Conservation (phyloP, 1,139 yeast genomes). For the Nakaseomyces nivariensis region DNA sequence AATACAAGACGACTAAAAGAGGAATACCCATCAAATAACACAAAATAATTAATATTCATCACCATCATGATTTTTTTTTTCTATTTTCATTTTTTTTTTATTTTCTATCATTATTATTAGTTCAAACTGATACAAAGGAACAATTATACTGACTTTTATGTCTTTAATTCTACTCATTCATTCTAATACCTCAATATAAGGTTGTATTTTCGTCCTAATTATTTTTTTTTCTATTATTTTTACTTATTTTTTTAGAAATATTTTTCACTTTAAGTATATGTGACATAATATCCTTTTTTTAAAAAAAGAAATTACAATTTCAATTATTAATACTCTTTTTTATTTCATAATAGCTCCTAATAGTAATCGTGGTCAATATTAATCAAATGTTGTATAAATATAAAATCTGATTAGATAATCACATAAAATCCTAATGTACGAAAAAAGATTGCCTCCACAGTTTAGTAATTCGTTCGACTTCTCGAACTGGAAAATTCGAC, state of each 20-base stretch:
- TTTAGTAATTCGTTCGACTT: no score
- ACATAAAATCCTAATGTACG: not conserved
- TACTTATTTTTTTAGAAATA: no score
- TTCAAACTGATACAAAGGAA: not conserved
- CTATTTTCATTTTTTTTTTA: not conserved
- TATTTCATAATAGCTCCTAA: no score
- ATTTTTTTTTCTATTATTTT: no score
- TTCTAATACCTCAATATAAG: not conserved
- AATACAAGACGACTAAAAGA: not conserved
- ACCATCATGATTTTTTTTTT: not conserved
- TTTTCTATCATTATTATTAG: not conserved
- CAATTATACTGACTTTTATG: not conserved
- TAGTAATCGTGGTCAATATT: no score
- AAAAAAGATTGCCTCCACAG: not conserved
- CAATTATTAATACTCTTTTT: no score
- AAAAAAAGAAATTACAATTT: no score
- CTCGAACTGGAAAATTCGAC: no score
- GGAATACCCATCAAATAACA: not conserved
- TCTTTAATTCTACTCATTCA: not conserved
- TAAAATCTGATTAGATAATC: no score
- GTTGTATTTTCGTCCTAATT: not conserved
- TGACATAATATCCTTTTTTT: no score
- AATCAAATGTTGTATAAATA: no score
- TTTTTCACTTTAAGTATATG: no score
- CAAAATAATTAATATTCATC: not conserved